Conservation (phyloP, 2,329 filamentous ascomycete species). For the Thermothelomyces thermophilus region DNA sequence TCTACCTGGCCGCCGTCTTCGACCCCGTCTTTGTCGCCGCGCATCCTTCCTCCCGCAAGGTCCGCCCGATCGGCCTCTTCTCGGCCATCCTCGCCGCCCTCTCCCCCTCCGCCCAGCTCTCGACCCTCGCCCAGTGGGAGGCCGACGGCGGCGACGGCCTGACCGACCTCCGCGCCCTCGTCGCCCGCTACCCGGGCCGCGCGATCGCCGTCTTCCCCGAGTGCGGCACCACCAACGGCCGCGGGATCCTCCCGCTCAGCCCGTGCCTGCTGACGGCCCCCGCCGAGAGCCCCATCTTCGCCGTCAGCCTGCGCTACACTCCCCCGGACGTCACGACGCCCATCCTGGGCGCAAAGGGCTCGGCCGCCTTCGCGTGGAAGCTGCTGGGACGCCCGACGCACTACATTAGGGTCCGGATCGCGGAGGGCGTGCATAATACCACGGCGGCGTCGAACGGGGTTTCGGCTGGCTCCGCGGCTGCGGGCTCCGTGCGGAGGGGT, state of each 20-base stretch:
- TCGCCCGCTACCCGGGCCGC: constrained; percentile 62
- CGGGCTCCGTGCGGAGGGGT: constrained; percentile 22
- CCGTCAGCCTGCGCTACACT: constrained; percentile 82
- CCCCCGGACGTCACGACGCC: constrained; percentile 88
- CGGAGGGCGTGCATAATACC: constrained; percentile 60
- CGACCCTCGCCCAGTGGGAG: constrained; percentile 35
- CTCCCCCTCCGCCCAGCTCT: constrained; percentile 43
- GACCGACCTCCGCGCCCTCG: constrained; percentile 56
- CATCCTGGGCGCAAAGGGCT: constrained; percentile 64
- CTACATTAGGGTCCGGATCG: constrained; percentile 84
- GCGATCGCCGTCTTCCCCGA: constrained; percentile 87
- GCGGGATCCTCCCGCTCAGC: constrained; percentile 78
- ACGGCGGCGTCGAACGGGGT: constrained; percentile 29
- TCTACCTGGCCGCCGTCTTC: constrained; percentile 94
- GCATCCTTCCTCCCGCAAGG: constrained; percentile 66
- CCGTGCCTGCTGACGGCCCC: constrained; percentile 66
- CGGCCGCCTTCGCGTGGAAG: constrained; percentile 73
- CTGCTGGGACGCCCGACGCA: constrained; percentile 80
- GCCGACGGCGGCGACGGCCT: constrained; percentile 31
- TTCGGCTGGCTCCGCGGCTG: constrained; percentile 17
- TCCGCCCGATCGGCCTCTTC: constrained; percentile 71
- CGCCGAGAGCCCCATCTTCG: constrained; percentile 70
- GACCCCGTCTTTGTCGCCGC: constrained; percentile 88
- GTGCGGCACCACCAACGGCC: constrained; percentile 88
- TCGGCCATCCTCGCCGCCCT: constrained; percentile 70